phyloP scores from a whole-genome alignment of 1,284 basidiomycete genomes.

The Peniophora sp. region DNA sequence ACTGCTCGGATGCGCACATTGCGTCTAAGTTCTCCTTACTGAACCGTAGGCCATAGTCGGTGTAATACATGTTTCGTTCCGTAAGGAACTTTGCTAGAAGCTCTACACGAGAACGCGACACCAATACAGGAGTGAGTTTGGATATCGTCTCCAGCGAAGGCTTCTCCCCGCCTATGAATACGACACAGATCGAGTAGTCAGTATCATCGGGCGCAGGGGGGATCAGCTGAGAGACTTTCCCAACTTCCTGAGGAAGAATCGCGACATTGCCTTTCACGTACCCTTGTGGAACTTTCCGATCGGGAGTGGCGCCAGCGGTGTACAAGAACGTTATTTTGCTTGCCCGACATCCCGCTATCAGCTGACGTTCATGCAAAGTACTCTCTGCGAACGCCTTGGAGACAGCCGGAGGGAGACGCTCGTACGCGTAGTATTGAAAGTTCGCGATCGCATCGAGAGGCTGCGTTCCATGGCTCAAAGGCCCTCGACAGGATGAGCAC shows the following conservation, averaged over 20 bases:
- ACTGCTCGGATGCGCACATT: not conserved
- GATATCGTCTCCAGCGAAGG: not conserved
- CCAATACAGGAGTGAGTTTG: not conserved
- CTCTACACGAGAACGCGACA: not conserved
- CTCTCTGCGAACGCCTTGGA: not conserved
- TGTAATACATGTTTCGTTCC: not conserved
- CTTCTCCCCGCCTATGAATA: not conserved
- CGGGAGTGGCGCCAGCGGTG: not conserved
- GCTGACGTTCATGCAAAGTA: not conserved
- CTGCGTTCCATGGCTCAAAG: not conserved
- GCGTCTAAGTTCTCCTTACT: not conserved
- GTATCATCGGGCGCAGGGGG: not conserved
- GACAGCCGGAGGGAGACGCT: not conserved
- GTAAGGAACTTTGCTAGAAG: not conserved
- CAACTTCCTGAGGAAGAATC: not conserved
- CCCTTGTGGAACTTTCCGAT: not conserved
- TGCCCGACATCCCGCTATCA: not conserved
- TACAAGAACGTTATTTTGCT: not conserved
- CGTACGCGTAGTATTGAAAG: constrained; percentile 3
- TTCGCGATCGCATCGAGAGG: constrained; percentile 2
- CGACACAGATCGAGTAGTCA: not conserved
- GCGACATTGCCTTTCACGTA: not conserved
- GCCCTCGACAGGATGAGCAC: not conserved
- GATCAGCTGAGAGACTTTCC: not conserved
- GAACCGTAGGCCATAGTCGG: not conserved